These are phyloP conservation scores for Nepenthes mirabilis DNA, from an alignment of 148 eudicot species.

Conservation along the genomic window DNA sequence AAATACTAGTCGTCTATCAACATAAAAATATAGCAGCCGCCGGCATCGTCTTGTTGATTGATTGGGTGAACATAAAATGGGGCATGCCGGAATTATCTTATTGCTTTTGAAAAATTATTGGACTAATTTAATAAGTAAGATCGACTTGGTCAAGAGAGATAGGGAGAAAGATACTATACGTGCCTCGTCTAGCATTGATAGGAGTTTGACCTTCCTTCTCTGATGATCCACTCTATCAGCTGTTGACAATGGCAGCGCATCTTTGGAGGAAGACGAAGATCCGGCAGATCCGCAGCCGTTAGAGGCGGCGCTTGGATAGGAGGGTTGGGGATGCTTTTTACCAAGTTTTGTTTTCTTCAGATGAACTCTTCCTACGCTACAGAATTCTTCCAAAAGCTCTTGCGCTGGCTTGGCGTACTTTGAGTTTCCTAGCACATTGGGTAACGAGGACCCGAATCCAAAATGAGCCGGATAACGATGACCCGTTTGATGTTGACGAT, in stretches of 20 bases:
- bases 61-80: no score
- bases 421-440: conserved; percentile 54
- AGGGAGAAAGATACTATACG: conserved; percentile 13
- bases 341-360: conserved; percentile 40
- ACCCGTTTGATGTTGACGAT: neutral
- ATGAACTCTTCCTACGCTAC: conserved; percentile 73
- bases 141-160: conserved; percentile 21
- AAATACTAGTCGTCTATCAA: no score
- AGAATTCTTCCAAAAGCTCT: conserved; percentile 72
- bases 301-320: neutral
- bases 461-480: conserved; percentile 18
- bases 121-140: conserved; percentile 13
- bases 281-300: neutral
- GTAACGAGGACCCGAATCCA: conserved; percentile 47
- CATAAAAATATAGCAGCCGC: no score
- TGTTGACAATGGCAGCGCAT: conserved; percentile 50
- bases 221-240: conserved; percentile 81
- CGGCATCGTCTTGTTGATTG: no score
- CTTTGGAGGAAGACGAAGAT: conserved; percentile 27
- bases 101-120: conserved; percentile 15
- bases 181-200: conserved; percentile 91
- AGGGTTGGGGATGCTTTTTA: neutral
- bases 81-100: conserved; percentile 11
- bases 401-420: conserved; percentile 70
- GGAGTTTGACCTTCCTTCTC: conserved; percentile 82